Evolutionary conservation across 1,139 yeast genomes (phyloP), one percentile per base, ranked within the genome.

Genomic region (Geotrichum carabidarum): DNA sequence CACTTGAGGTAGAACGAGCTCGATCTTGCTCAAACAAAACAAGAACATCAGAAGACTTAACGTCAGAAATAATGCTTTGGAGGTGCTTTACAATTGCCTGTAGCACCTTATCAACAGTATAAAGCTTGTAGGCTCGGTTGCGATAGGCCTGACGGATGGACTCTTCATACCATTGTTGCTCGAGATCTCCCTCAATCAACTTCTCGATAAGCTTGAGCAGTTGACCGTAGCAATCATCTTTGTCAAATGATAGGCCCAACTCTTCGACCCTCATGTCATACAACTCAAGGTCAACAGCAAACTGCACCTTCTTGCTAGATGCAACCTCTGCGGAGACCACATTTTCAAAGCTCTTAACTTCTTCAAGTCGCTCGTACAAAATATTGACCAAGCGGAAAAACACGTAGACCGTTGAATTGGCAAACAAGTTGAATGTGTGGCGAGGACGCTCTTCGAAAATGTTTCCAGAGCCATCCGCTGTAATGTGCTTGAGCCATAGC

Each of bases 151-250:
- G 97, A 61, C 99, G 88, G 58, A 94, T 74, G 27, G 96, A 80
- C 69, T 93, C 99, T 73, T 93, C 99, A 68, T 87, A 93, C 87
- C 95, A 86, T 69, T 86, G 95, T 62, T 90, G 96, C 65, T 93
- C 99, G 53, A 93, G 75, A 43, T 90, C 95, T 31, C 96, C 96
- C 64, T 89, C 95, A 60, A 94, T 86, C 52, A 91, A 75, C 61
- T 82, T 80, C 63, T 82, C 90, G 55, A 95, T 80, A 57, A 93
- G 75, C 2, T 74, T 75, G 58, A 93, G 74, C 17, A 90, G 80
- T 70, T 93, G 97, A 41, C 76, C 72, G 68, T 93, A 94, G 54
- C 94, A 86, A 62, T 80, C 75, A 62, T 83, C 83, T n/a, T 89
- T 88, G 35, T 76, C 76, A 62, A 91, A 84, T 58, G 81, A 81